Conservation (phyloP, 257 asterid species). For the Przewalskia tangutica region DNA sequence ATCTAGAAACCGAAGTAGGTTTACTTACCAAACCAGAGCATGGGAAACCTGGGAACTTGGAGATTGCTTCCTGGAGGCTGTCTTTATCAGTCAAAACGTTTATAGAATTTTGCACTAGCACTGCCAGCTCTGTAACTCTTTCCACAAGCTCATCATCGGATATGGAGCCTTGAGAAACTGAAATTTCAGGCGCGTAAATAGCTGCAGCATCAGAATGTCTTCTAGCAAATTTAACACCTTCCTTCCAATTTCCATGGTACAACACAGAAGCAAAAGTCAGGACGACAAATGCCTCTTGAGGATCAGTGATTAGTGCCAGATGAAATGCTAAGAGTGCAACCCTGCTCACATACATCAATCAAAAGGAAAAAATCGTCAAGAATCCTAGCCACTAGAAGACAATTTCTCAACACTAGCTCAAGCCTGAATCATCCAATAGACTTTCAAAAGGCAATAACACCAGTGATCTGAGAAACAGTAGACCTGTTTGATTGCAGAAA, state of each 20-base stretch:
- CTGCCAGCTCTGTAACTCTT: slow-evolving; percentile 38
- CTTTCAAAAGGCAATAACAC: neutral
- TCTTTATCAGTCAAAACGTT: slow-evolving; percentile 29
- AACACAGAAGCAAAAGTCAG: slow-evolving; percentile 78
- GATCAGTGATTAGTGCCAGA: slow-evolving; percentile 45
- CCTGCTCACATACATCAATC: slow-evolving; percentile 40
- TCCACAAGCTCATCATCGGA: slow-evolving; percentile 66
- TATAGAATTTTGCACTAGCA: slow-evolving; percentile 37
- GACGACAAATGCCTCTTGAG: slow-evolving; percentile 56
- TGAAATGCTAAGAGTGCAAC: slow-evolving; percentile 72
- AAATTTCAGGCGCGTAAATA: slow-evolving; percentile 52
- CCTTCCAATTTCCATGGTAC: slow-evolving; percentile 51
- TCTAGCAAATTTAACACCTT: slow-evolving; percentile 56
- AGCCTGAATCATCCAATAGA: neutral
- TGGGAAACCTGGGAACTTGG: slow-evolving; percentile 47
- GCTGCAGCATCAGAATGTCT: slow-evolving; percentile 36
- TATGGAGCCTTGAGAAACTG: slow-evolving; percentile 23
- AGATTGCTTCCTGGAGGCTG: slow-evolving; percentile 44
- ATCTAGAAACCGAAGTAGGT: slow-evolving; percentile 10
- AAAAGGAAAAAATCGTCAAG: slow-evolving; percentile 4
- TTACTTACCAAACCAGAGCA: slow-evolving; percentile 56
- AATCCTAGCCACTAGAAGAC: neutral
- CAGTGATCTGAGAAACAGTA: neutral
- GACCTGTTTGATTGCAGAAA: neutral
- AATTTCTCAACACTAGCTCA: neutral